phyloP scores from a whole-genome alignment of 352 stramenopile species.

The Pythium aquatile region DNA sequence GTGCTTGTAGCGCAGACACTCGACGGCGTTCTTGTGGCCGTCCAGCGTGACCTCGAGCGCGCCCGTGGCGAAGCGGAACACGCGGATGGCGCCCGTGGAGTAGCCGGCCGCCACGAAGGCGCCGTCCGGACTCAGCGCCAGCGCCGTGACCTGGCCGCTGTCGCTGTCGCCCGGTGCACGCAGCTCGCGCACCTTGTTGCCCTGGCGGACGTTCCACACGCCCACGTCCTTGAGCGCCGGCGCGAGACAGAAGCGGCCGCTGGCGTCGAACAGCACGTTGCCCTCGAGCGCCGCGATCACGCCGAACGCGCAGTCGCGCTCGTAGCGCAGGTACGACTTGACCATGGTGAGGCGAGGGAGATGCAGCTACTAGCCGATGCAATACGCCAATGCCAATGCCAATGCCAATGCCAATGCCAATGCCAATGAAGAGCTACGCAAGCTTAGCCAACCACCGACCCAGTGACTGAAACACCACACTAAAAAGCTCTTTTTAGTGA shows the following conservation, averaged over 20 bases:
- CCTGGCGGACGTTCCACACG: constrained; percentile 92
- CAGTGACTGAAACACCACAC: constrained; percentile 2
- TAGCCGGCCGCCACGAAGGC: constrained; percentile 80
- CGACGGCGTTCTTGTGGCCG: constrained; percentile 84
- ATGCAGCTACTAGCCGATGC: not conserved
- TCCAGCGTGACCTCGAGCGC: constrained; percentile 84
- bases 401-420: not conserved
- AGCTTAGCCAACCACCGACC: constrained; percentile 17
- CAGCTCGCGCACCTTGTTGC: constrained; percentile 80
- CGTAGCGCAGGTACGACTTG: constrained; percentile 94
- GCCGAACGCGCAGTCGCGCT: constrained; percentile 87
- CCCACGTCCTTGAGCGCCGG: constrained; percentile 88
- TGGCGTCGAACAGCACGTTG: constrained; percentile 87
- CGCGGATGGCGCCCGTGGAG: constrained; percentile 71
- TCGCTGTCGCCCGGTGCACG: constrained; percentile 26
- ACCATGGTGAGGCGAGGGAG: constrained; percentile 44
- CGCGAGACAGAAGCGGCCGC: constrained; percentile 84
- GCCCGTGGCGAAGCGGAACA: constrained; percentile 80
- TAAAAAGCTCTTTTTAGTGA: constrained; percentile 19
- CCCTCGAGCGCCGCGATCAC: constrained; percentile 87
- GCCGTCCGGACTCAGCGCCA: constrained; percentile 79
- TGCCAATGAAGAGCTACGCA: not conserved
- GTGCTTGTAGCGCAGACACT: constrained; percentile 68
- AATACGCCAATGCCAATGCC: not conserved
- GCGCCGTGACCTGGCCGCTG: constrained; percentile 70